These are phyloP conservation scores for Puccinia triticina DNA, from an alignment of 1,284 basidiomycete species.

Conservation along the genomic window DNA sequence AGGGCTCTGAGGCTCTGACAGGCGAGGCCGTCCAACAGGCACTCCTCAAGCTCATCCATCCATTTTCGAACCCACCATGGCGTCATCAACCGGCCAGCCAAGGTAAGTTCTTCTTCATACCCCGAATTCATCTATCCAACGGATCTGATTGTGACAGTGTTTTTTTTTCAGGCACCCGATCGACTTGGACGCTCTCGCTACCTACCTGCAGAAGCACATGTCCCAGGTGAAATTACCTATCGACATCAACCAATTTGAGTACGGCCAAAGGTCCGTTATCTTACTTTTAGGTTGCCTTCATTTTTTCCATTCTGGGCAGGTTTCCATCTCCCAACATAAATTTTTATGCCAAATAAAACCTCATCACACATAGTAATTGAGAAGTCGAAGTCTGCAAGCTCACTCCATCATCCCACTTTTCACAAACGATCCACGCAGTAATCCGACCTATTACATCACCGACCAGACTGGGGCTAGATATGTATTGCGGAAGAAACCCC, in stretches of 20 bases:
- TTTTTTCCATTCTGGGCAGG: conserved; percentile 11
- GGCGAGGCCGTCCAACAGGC: no score
- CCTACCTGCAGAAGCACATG: conserved; percentile 70
- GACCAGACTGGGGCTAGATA: conserved; percentile 72
- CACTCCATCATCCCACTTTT: conserved; percentile 21
- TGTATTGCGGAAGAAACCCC: conserved; percentile 92
- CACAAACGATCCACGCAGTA: conserved; percentile 66
- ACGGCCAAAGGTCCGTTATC: conserved; percentile 55
- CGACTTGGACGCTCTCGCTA: conserved; percentile 69
- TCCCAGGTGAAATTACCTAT: conserved; percentile 70
- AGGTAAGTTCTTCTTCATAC: not conserved
- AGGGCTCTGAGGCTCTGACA: no score
- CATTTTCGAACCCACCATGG: conserved; percentile 8
- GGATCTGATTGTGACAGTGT: not conserved
- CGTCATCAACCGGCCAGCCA: not conserved
- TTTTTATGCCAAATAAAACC: not conserved
- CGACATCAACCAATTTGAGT: conserved; percentile 84
- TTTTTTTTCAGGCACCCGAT: conserved; percentile 62
- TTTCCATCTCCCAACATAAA: conserved; percentile 10
- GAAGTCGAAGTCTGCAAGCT: conserved; percentile 15
- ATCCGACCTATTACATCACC: conserved; percentile 89
- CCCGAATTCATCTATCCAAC: not conserved
- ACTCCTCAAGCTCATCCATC: no score
- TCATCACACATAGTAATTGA: conserved; percentile 58
- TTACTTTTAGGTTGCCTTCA: not conserved